Base-by-base conservation (phyloP, 805 yeast genomes). In the Pichia cephalocereana region DNA sequence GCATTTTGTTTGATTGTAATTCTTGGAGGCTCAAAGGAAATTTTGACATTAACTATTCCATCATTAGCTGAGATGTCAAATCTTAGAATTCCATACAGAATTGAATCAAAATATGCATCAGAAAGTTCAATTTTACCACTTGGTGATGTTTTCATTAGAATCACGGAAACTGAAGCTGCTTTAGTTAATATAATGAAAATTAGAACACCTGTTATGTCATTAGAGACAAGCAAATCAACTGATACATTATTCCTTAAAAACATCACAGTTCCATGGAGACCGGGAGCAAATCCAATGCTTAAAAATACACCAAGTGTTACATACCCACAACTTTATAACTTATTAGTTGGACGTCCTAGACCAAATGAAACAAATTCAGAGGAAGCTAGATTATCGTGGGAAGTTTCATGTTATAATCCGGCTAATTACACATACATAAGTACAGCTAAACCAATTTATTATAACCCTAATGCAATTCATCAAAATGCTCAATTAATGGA, bases 201-300 rank as follows among this genome's bases (percentile, higher is more conserved):
- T 19, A 74, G 75, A 19, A 55, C 53, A 32, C 60, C 63, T 5
- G 58, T 62, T 14, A 48, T 57, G 53, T 56, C 63, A 8, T 43
- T 58, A 23, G 65, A 59, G 47, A 57, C 64, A 1, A 43, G 49
- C 17, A 46, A 55, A 27, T 56, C 59, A 3, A 62, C 70, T 1
- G 96, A 86, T 62, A 66, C 73, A 2, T 66, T 93, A 36, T 90
- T 83, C 67, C 83, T 86, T 58, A 83, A 78, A 27, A 76, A 79
- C 52, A 72, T 84, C 41, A 67, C 75, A 7, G 75, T 83, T 19
- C 95, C 96, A 2, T 76, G 79, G 32, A 73, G 98, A 43, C 99
- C 99, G 2, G 72, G 78, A 6, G 79, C 86, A 8, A 70, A 86
- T 41, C 91, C 83, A 63, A 86, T 96, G 93, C 86, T 93, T 8